These are phyloP conservation scores for Phytophthora macrochlamydospora DNA, from an alignment of 352 stramenopile species.

Conservation along the genomic window DNA sequence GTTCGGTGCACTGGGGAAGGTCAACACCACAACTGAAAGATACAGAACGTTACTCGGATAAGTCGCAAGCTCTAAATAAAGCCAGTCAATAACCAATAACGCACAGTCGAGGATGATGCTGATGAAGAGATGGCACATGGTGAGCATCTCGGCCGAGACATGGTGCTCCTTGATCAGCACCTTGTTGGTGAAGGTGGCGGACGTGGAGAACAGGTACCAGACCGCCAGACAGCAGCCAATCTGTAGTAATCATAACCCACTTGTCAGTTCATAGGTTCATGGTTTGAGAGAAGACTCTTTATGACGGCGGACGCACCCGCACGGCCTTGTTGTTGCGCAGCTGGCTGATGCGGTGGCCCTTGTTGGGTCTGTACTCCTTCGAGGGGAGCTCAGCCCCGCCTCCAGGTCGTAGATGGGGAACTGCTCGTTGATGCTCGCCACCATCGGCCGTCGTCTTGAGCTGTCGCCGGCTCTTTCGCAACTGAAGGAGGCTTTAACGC, in stretches of 20 bases:
- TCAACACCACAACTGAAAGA: constrained; percentile 70
- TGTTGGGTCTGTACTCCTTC: constrained; percentile 27
- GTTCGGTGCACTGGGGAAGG: constrained; percentile 53
- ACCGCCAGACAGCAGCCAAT: constrained; percentile 45
- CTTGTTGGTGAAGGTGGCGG: constrained; percentile 87
- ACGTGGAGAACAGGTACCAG: constrained; percentile 87
- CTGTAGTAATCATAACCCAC: constrained; percentile 8
- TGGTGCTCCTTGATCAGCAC: constrained; percentile 88
- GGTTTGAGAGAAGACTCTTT: not conserved
- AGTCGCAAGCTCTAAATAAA: not conserved
- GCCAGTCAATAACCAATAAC: not conserved
- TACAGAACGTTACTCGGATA: not conserved
- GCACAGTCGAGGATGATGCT: constrained; percentile 78
- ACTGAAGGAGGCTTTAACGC: constrained; percentile 9
- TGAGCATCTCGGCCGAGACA: constrained; percentile 85
- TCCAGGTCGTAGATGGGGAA: constrained; percentile 46
- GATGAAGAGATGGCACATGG: constrained; percentile 84
- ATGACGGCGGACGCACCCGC: constrained; percentile 10
- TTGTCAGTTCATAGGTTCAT: not conserved
- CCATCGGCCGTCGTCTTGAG: constrained; percentile 14
- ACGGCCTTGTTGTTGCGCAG: constrained; percentile 41
- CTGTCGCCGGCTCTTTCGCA: constrained; percentile 14
- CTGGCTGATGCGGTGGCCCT: constrained; percentile 19
- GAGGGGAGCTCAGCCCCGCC: constrained; percentile 20
- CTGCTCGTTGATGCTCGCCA: constrained; percentile 29